Conservation (phyloP, 495 filamentous ascomycete genomes). For the Penicillium ochrochloron region DNA sequence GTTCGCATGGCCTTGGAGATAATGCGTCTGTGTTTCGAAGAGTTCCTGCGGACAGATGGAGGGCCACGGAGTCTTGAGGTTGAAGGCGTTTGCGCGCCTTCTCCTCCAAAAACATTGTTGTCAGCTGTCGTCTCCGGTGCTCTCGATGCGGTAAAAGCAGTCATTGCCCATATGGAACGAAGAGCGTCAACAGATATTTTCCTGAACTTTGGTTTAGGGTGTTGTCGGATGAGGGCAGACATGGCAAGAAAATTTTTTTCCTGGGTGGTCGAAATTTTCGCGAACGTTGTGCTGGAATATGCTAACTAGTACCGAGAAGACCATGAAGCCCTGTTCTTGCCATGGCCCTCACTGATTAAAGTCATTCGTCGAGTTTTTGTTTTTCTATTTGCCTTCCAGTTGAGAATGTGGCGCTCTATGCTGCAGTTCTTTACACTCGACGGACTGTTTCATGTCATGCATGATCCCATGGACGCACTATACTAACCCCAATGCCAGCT, state of each 20-base stretch:
- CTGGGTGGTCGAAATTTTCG: slow-evolving; percentile 18
- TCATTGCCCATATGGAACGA: slow-evolving; percentile 27
- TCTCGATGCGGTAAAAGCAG: slow-evolving; percentile 31
- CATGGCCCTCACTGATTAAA: slow-evolving; percentile 75
- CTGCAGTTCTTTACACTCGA: slow-evolving; percentile 87
- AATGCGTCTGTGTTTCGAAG: slow-evolving; percentile 36
- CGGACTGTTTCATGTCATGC: slow-evolving; percentile 66
- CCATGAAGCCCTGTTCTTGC: slow-evolving; percentile 14
- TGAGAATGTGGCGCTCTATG: slow-evolving; percentile 87
- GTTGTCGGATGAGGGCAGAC: slow-evolving; percentile 73
- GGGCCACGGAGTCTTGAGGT: slow-evolving; percentile 75
- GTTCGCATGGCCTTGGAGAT: slow-evolving; percentile 35
- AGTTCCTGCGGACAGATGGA: slow-evolving; percentile 52
- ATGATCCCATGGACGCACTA: slow-evolving; percentile 69
- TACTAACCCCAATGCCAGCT: slow-evolving; percentile 72
- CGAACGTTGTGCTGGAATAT: slow-evolving; percentile 43
- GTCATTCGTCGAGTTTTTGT: slow-evolving; percentile 74
- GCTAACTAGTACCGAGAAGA: slow-evolving; percentile 31
- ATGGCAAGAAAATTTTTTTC: slow-evolving; percentile 20
- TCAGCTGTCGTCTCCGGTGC: slow-evolving; percentile 44
- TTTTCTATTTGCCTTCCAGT: slow-evolving; percentile 56
- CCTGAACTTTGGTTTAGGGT: slow-evolving; percentile 72
- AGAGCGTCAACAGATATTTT: slow-evolving; percentile 54
- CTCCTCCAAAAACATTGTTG: slow-evolving; percentile 85
- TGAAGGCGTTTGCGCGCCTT: slow-evolving; percentile 65